phyloP scores from a whole-genome alignment of 1,139 yeast species.

The Debaryomyces sp. region DNA sequence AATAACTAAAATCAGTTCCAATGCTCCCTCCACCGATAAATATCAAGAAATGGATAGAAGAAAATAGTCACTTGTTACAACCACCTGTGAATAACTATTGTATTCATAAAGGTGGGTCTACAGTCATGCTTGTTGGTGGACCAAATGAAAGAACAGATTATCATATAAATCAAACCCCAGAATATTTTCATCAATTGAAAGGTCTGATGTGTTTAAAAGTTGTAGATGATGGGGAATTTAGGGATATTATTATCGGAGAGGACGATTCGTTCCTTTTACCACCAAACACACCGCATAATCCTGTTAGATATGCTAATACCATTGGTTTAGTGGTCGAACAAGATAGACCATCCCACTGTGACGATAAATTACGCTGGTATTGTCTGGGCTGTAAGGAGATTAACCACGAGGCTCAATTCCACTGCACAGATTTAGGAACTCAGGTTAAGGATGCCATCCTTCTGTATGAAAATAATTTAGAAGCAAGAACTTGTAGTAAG shows the following conservation, averaged over 20 bases:
- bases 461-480: conserved; percentile 63
- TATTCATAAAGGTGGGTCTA: conserved; percentile 87
- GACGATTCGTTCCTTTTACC: conserved; percentile 89
- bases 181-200: conserved; percentile 85
- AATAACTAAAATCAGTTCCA: background rate
- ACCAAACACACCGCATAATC: conserved; percentile 85
- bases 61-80: conserved; percentile 71
- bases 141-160: conserved; percentile 94
- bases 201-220: conserved; percentile 85
- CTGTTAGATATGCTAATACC: conserved; percentile 82
- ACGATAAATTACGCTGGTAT: conserved; percentile 84
- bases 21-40: conserved; percentile 76
- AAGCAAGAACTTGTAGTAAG: conserved; percentile 68
- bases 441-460: conserved; percentile 85
- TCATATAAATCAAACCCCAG: conserved; percentile 93
- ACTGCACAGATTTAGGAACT: conserved; percentile 82
- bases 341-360: conserved; percentile 73
- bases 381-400: conserved; percentile 67
- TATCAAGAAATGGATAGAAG: conserved; percentile 77
- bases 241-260: conserved; percentile 73
- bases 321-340: conserved; percentile 95
- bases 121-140: conserved; percentile 94
- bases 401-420: conserved; percentile 71
- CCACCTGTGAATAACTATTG: conserved; percentile 95
- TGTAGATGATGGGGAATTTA: conserved; percentile 76